Evolutionary conservation across 1,139 yeast species (phyloP).

Genomic region (Geotrichum restrictum): DNA sequence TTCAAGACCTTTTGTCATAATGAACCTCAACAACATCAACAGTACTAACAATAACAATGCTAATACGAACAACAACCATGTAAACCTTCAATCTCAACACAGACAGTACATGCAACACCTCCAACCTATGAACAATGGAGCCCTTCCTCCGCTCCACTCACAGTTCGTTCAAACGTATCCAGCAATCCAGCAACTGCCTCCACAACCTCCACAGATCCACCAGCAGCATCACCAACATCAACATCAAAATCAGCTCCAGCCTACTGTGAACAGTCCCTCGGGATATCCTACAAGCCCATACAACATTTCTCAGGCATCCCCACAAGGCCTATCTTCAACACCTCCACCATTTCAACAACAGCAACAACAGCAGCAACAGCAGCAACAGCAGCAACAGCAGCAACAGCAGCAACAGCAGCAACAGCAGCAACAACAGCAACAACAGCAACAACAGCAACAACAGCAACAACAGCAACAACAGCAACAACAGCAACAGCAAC

Average conservation of each 20-base stretch:
- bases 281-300: not conserved
- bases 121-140: not conserved
- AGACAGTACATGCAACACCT: not conserved
- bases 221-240: not conserved
- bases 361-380: not conserved
- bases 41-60: not conserved
- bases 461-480: slow-evolving; percentile 2
- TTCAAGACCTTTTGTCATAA: too few relatives aligned
- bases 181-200: not conserved
- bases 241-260: not conserved
- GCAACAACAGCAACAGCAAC: not conserved
- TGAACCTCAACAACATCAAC: not conserved
- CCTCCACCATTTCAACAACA: not conserved
- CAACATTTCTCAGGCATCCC: not conserved
- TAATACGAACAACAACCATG: not conserved
- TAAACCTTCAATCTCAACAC: not conserved
- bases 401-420: not conserved
- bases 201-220: not conserved
- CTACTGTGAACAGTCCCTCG: not conserved
- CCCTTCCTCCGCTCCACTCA: not conserved
- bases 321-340: not conserved
- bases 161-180: slow-evolving; percentile 2
- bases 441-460: not conserved
- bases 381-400: not conserved
- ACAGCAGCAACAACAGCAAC: not conserved